Percentiles rank a stretch among this genome's conserved stretches.
These are phyloP conservation scores for Candida sakaeoensis DNA, from an alignment of 805 yeast species.

Conservation along the genomic window DNA sequence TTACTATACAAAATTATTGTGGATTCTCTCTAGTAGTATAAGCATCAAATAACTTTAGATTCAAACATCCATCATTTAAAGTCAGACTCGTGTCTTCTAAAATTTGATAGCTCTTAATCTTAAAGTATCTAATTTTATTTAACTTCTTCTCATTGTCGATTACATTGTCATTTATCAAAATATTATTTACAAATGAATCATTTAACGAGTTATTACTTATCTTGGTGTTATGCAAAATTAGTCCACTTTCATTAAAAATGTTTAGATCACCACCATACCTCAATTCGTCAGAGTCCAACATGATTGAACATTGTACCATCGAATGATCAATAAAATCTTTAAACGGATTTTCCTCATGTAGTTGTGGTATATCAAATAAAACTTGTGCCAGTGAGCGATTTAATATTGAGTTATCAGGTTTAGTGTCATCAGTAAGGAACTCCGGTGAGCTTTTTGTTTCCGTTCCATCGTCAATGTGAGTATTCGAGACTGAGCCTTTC, in stretches of 20 bases:
- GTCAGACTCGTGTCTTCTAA: conserved; percentile 29
- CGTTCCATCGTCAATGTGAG: conserved; percentile 8
- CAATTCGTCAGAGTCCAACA: conserved; percentile 32
- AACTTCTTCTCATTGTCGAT: neutral
- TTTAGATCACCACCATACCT: conserved; percentile 29
- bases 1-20: conserved; percentile 12
- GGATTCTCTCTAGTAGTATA: conserved; percentile 41
- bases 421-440: neutral
- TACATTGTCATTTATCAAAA: neutral
- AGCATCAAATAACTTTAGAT: conserved; percentile 39
- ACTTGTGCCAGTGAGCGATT: conserved; percentile 3
- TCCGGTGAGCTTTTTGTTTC: conserved; percentile 10
- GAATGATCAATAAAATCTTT: conserved; percentile 14
- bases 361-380: conserved; percentile 31
- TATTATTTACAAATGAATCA: conserved; percentile 8
- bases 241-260: conserved; percentile 23
- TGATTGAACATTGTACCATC: conserved; percentile 18
- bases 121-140: conserved; percentile 14
- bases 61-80: conserved; percentile 31
- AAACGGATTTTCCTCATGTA: conserved; percentile 19
- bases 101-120: conserved; percentile 33
- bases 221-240: conserved; percentile 17
- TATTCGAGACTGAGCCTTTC: conserved; percentile 36
- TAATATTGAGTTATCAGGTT: neutral
- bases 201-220: conserved; percentile 8